Evolutionary conservation across 225 moss, liverwort and hornwort species (phyloP).

Genomic region (Physcomitrium patens): DNA sequence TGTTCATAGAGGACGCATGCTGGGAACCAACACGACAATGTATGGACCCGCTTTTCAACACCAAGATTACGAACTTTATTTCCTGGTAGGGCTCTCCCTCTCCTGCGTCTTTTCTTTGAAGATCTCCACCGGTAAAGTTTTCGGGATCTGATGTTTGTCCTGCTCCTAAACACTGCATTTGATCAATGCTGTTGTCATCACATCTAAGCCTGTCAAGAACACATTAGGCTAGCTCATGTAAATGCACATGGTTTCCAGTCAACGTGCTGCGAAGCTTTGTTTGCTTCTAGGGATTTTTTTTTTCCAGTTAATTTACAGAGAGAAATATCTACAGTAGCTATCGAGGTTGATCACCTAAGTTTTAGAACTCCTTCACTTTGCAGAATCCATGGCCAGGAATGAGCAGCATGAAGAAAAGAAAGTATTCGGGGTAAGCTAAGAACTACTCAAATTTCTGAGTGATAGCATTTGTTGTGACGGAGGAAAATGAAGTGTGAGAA

Average conservation of each 20-base stretch:
- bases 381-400: slow-evolving; percentile 27
- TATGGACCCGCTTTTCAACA: slow-evolving; percentile 71
- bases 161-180: neutral
- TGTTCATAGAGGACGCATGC: slow-evolving; percentile 41
- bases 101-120: neutral
- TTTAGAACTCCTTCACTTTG: slow-evolving; percentile 6
- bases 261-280: neutral
- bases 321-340: neutral
- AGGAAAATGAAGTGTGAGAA: neutral
- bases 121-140: neutral
- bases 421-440: slow-evolving; percentile 56
- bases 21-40: slow-evolving; percentile 58
- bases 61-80: slow-evolving; percentile 62
- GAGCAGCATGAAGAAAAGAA: slow-evolving; percentile 35
- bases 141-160: neutral
- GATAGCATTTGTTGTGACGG: neutral
- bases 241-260: neutral
- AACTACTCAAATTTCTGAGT: neutral
- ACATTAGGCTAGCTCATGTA: neutral
- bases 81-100: slow-evolving; percentile 46
- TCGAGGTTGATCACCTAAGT: neutral
- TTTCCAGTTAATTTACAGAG: too few relatives aligned
- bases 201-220: neutral
- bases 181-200: neutral
- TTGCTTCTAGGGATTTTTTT: too few relatives aligned